Evolutionary conservation across 2,329 filamentous ascomycete species (phyloP).

Genomic region (Cytospora schulzeri): DNA sequence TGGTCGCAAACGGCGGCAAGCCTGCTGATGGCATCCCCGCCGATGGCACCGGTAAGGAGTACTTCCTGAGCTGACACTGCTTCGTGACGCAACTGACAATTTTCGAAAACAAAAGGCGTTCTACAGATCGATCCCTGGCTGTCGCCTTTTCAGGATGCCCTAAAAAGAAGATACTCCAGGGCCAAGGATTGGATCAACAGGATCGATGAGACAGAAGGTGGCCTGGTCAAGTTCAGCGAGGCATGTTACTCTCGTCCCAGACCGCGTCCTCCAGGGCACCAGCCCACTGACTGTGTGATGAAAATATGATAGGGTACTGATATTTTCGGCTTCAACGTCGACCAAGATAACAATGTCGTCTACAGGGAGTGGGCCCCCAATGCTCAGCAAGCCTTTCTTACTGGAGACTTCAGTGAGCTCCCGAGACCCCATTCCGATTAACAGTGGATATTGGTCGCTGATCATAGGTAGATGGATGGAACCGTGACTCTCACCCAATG

Average conservation of each 20-base stretch:
- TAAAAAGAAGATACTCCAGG: constrained; percentile 76
- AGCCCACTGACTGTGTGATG: constrained; percentile 10
- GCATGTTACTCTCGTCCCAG: constrained; percentile 46
- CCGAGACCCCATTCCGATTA: not conserved
- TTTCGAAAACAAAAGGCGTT: constrained; percentile 70
- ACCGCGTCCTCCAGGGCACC: not conserved
- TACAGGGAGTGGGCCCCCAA: constrained; percentile 98
- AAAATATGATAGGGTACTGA: constrained; percentile 70
- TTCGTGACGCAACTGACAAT: constrained; percentile 23
- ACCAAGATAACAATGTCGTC: constrained; percentile 78
- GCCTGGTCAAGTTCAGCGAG: constrained; percentile 87
- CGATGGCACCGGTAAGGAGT: constrained; percentile 69
- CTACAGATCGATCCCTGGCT: constrained; percentile 88
- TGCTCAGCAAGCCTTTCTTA: constrained; percentile 78
- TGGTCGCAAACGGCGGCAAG: constrained; percentile 39
- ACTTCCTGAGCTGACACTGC: constrained; percentile 2
- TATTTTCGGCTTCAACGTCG: constrained; percentile 81
- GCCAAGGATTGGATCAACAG: constrained; percentile 84
- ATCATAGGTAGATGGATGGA: constrained; percentile 73
- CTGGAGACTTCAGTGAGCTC: constrained; percentile 87
- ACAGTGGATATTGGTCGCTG: constrained; percentile 30
- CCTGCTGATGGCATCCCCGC: constrained; percentile 57
- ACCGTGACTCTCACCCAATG: constrained; percentile 82
- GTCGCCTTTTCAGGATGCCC: constrained; percentile 75
- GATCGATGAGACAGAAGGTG: constrained; percentile 82